Conservation (phyloP, 1,139 yeast genomes). For the Lodderomyces beijingensis region DNA sequence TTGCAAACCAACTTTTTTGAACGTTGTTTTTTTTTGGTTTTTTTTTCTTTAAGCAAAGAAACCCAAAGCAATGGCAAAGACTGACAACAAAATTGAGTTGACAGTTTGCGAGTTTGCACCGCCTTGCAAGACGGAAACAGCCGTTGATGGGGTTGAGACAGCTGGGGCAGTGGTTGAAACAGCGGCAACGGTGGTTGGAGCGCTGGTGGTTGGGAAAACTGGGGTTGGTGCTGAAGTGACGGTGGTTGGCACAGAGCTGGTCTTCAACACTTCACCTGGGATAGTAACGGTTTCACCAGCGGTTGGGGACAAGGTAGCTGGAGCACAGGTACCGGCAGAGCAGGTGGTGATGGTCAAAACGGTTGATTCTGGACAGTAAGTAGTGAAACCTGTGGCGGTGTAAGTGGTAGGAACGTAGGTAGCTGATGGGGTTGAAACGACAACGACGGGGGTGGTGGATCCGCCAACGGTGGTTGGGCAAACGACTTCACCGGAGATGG, state of each 20-base stretch:
- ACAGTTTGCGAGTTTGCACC: constrained; percentile 6
- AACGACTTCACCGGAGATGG: constrained; percentile 5
- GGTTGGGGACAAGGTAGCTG: constrained; percentile 7
- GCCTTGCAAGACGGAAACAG: constrained; percentile 9
- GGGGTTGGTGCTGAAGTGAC: constrained; percentile 4
- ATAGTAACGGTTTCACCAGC: constrained; percentile 8
- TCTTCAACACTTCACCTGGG: constrained; percentile 4
- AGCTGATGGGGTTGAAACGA: constrained; percentile 4
- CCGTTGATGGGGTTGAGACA: neutral
- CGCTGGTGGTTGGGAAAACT: constrained; percentile 4
- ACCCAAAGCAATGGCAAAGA: no score
- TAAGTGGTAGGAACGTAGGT: neutral
- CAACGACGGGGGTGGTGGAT: constrained; percentile 3
- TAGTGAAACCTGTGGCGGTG: constrained; percentile 10
- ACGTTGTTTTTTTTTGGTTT: no score
- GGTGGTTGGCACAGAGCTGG: neutral
- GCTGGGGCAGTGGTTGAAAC: constrained; percentile 17
- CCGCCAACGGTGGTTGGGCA: constrained; percentile 7
- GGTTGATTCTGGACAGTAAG: constrained; percentile 12
- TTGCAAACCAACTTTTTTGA: no score
- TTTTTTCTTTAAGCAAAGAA: no score
- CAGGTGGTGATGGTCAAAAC: constrained; percentile 7
- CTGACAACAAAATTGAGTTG: no score
- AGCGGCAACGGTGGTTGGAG: constrained; percentile 17
- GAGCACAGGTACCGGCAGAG: constrained; percentile 3